Base-by-base conservation (phyloP, 768 basidiomycete genomes). In the Tephrocybe rancida region DNA sequence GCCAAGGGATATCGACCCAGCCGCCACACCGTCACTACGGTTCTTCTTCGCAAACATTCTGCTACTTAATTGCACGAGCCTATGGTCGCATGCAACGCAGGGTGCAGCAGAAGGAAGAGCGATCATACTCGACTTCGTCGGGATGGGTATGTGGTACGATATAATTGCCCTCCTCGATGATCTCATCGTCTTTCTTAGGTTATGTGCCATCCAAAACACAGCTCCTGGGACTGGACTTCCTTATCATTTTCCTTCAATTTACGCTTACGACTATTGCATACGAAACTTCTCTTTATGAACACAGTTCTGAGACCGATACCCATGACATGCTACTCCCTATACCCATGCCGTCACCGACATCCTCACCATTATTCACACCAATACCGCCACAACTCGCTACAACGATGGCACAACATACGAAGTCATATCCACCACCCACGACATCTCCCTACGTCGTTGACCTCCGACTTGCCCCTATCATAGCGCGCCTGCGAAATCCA, bases 91-190 rank as follows among this genome's bases (percentile, higher is more conserved):
- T 60, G 73, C 78, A 50, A 74, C 72, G 26, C 67, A 75, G 34
- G 80, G 81, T 4, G 70, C 81, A 48, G 66, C 76, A 25, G 79
- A 85, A 51, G 83, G 84, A n/a, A 76, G 85, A 60, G 73, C 81
- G 9, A 69, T 90, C 62, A 68, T 92, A 29, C 81, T 92, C 55
- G 90, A 92, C 66, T 92, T 92, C 63, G 80, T 92, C 53, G 90
- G 90, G 50, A 77, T 84, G 76, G 82, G 90, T 91, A 60, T 45
- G 85, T 76, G 10, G 18, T 32, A 44, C 21, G 39, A 27, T 34
- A 11, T 13, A 25, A 52, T 34, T 25, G 39, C 25, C 27, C 19
- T 34, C 22, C 30, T 27, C 29, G 25, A 47, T 29, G 11, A 27
- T 37, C 45, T 55, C 29, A 61, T 37, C 26, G 27, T 34, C 19